Evolutionary conservation across 768 basidiomycete species (phyloP), one percentile per base, ranked within the genome.

Genomic region (Phanerodontia chrysosporium): DNA sequence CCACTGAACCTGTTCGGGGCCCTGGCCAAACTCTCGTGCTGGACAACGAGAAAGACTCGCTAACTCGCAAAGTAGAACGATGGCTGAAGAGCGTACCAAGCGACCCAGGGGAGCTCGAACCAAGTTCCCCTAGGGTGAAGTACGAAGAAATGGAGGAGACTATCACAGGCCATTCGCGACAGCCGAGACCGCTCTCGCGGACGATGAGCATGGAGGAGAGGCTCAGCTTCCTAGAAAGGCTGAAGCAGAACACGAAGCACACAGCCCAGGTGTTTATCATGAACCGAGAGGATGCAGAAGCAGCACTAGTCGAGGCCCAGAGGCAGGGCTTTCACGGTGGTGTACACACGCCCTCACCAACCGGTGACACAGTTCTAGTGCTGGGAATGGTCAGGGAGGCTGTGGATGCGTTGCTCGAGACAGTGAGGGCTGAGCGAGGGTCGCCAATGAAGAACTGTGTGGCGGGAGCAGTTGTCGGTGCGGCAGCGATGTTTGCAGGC

Each of bases 391-490:
- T 83, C 22, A 70, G 76, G n/a, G 66, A 69, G 25, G 77, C 79
- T 2, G 78, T 84, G 14, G 68, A 80, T 28, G 45, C 68, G 9
- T 62, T 76, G 22, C 63, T 58, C 18, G 29, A 52, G 42, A 28
- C 22, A 30, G 30, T 45, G 24, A 42, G n/a, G 45, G 24, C 24
- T 13, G 54, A 27, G 14, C 39, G 53, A 13, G 39, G 57, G 24
- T 30, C 51, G n/a, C 45, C 55, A 14, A 30, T 45, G 29, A 52
- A 30, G 70, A 75, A 72, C 49, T 78, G 77, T 46, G 80, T 76
- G 51, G 83, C 83, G 60, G 79, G 82, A 18, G 83, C 80, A 48
- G 82, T 78, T n/a, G 77, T 85, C 21, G 85, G 85, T 42, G 84
- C 81, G 42, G 81, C 84, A 7, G 83, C 83, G 44, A 76, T 83